Percentiles rank a stretch among this genome's conserved stretches.
These are phyloP conservation scores for Lentinula sp. DNA, from an alignment of 768 basidiomycete genomes.

Conservation along the genomic window DNA sequence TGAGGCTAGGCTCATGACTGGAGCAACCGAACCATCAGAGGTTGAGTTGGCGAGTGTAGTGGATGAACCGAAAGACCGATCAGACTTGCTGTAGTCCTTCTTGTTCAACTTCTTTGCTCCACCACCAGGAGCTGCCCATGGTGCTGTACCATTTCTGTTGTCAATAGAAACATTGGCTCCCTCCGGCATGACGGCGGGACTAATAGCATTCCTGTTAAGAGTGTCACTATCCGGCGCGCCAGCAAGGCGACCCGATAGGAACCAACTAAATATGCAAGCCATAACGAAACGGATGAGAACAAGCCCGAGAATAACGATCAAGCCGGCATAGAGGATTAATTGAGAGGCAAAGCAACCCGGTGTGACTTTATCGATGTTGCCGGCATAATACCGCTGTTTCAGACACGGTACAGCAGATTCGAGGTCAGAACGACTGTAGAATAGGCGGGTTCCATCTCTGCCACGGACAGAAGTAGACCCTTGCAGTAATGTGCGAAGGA, in stretches of 20 bases:
- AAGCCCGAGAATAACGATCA: slow-evolving; percentile 87
- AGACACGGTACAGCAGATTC: slow-evolving; percentile 74
- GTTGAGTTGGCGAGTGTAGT: slow-evolving; percentile 44
- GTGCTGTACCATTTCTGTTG: slow-evolving; percentile 88
- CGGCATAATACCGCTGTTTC: slow-evolving; percentile 80
- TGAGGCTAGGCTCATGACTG: slow-evolving; percentile 77
- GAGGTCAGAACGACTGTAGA: slow-evolving; percentile 65
- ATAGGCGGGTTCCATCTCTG: slow-evolving; percentile 87
- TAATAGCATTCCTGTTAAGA: slow-evolving; percentile 79
- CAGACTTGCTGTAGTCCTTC: slow-evolving; percentile 29
- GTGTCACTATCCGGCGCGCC: slow-evolving; percentile 67
- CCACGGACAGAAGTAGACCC: slow-evolving; percentile 47
- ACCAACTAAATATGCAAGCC: slow-evolving; percentile 98
- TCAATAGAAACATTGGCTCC: slow-evolving; percentile 93
- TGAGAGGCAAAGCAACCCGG: slow-evolving; percentile 93
- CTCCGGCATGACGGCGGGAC: slow-evolving; percentile 93
- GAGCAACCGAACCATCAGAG: slow-evolving; percentile 38
- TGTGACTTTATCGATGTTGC: slow-evolving; percentile 93
- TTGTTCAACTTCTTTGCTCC: slow-evolving; percentile 48
- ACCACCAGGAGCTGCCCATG: slow-evolving; percentile 71
- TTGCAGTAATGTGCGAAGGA: slow-evolving; percentile 69
- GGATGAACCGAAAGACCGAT: slow-evolving; percentile 45
- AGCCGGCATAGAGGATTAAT: slow-evolving; percentile 83
- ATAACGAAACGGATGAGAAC: slow-evolving; percentile 90
- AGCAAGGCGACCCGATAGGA: slow-evolving; percentile 77